phyloP scores from a whole-genome alignment of 2,329 filamentous ascomycete genomes.

The Bimuria novae-zelandiae region DNA sequence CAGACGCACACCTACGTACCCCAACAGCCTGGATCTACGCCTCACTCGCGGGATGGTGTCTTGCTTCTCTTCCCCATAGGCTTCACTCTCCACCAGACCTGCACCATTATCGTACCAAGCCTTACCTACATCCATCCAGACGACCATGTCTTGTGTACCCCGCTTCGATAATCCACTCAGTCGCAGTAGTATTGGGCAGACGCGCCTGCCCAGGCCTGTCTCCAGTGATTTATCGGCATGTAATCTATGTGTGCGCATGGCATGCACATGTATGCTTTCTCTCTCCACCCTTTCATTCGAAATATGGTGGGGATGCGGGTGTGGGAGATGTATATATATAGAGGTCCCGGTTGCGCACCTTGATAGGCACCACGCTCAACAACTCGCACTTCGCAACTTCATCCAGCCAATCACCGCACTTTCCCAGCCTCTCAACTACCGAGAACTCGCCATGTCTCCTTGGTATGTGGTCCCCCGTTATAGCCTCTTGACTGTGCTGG shows the following conservation, averaged over 20 bases:
- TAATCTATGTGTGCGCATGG: neutral
- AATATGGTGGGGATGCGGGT: no score
- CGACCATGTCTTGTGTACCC: neutral
- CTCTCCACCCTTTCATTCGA: no score
- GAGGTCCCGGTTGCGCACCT: slow-evolving; percentile 1
- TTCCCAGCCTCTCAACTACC: neutral
- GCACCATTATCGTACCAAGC: neutral
- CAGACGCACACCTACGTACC: neutral
- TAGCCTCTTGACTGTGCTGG: no score
- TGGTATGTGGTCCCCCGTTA: neutral
- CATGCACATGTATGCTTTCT: neutral
- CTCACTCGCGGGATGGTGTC: neutral
- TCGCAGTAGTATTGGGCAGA: neutral
- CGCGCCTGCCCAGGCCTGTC: neutral
- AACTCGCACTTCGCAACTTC: neutral
- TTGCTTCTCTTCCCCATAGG: neutral
- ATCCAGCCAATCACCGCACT: neutral
- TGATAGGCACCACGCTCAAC: neutral
- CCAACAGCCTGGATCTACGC: neutral
- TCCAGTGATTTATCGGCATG: neutral
- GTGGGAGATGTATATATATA: slow-evolving; percentile 2
- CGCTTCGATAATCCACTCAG: neutral
- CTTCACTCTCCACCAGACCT: neutral
- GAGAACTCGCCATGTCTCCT: neutral
- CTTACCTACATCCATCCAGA: neutral